Evolutionary conservation across 2,329 filamentous ascomycete genomes (phyloP).

Genomic region (Aspergillus ochraceus): DNA sequence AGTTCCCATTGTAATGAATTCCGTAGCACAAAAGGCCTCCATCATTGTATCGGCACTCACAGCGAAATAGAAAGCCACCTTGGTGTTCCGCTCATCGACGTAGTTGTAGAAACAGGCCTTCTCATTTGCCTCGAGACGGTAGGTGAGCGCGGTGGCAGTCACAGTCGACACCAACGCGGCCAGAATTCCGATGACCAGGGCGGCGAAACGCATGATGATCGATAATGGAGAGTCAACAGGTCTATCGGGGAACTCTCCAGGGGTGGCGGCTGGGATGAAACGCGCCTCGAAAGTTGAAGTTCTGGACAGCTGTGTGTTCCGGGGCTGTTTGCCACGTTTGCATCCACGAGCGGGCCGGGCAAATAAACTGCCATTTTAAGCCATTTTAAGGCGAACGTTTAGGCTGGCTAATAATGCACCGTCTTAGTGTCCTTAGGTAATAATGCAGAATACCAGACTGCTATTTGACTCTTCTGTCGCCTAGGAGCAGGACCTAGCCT

Average conservation of each 20-base stretch:
- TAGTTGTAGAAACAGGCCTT: slow-evolving; percentile 91
- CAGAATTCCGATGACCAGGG: slow-evolving; percentile 66
- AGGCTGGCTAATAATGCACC: background rate
- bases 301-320: slow-evolving; percentile 34
- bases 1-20: background rate
- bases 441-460: too few relatives aligned
- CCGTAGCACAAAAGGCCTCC: background rate
- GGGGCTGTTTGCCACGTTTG: slow-evolving; percentile 35
- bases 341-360: slow-evolving; percentile 15
- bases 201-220: slow-evolving; percentile 62
- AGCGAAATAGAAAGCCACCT: slow-evolving; percentile 98
- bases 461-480: too few relatives aligned
- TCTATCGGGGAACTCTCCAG: slow-evolving; percentile 15
- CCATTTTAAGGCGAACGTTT: background rate
- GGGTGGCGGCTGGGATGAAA: slow-evolving; percentile 15
- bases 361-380: slow-evolving; percentile 17
- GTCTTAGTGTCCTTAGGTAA: background rate
- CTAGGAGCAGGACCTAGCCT: too few relatives aligned
- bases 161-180: slow-evolving; percentile 70
- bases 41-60: slow-evolving; percentile 56
- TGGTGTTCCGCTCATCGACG: slow-evolving; percentile 75
- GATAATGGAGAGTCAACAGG: slow-evolving; percentile 16
- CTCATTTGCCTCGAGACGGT: slow-evolving; percentile 86
- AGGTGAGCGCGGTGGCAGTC: slow-evolving; percentile 88
- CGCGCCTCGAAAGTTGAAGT: slow-evolving; percentile 26